Percentiles rank a stretch among this genome's conserved stretches.
Conservation (phyloP, 306 rosid species). For the Bauhinia variegata region DNA sequence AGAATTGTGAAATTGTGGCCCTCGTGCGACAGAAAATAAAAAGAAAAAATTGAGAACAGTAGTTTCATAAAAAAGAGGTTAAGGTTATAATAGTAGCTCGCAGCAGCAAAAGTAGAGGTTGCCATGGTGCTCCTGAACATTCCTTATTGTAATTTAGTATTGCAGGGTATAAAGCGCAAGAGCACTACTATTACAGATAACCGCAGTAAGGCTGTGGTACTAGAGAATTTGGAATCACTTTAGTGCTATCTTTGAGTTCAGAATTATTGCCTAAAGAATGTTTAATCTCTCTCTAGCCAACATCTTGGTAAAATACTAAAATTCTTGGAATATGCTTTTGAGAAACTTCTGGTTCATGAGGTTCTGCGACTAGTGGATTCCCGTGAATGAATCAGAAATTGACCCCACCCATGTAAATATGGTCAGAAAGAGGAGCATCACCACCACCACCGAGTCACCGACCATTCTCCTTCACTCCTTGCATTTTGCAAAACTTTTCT, state of each 20-base stretch:
- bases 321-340: background rate
- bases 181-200: conserved; percentile 32
- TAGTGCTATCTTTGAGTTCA: conserved; percentile 26
- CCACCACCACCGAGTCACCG: too few species aligned
- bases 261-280: conserved; percentile 21
- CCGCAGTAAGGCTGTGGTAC: conserved; percentile 29
- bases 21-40: background rate
- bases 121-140: conserved; percentile 8
- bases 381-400: conserved; percentile 32
- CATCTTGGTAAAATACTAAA: background rate
- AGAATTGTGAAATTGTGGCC: too few species aligned
- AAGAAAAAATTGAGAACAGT: conserved; percentile 15
- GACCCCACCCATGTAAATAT: conserved; percentile 30
- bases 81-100: conserved; percentile 32
- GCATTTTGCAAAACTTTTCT: background rate
- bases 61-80: conserved; percentile 14
- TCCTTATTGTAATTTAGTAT: conserved; percentile 26
- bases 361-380: conserved; percentile 41
- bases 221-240: conserved; percentile 45
- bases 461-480: conserved; percentile 19
- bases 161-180: conserved; percentile 24
- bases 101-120: conserved; percentile 36
- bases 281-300: conserved; percentile 1
- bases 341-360: conserved; percentile 13
- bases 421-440: background rate